Base-by-base conservation (phyloP, 2,329 filamentous ascomycete genomes). In the Aspergillus costaricaensis region DNA sequence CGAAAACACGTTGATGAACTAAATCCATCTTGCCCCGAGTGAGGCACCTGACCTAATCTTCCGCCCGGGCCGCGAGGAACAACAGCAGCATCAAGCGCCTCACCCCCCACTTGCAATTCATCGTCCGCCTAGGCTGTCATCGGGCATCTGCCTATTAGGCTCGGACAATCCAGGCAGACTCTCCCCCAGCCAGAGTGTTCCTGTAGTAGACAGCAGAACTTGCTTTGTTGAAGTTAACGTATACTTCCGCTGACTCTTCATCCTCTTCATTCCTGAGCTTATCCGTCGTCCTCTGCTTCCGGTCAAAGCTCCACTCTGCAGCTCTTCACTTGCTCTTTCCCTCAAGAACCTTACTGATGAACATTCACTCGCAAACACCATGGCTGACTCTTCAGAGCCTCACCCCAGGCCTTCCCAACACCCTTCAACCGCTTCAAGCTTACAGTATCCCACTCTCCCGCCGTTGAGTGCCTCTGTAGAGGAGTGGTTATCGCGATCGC, bases 401-500 rank as follows among this genome's bases (percentile, higher is more conserved):
- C 60, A 63, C 54, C 60, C 66, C 62, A 72, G 71, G 65, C 70
- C 67, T 63, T 64, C 64, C 17, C 61, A 67, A 49, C 70, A 68
- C 60, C 58, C 68, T 61, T 68, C 70, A 54, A 60, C 63, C 57
- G 63, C 70, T 36, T 70, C 73, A 27, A 69, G 68, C 61, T 70
- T 79, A 17, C 76, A 70, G 62, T 79, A 77, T 63, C 77, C 77
- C n/a, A 79, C 76, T 39, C 68, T 77, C 59, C 74, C 76, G 59
- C 73, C 76, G 38, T 60, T 76, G 21, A 73, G 73, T 58, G 73
- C 67, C 44, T 77, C 77, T 49, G 74, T 78, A 27, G 72, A 77
- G 61, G 71, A 76, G 71, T 78, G 75, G 75, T 60, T 78, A 53
- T 79, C 75, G 47, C 75, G 71, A 49, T 79, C 77, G 55, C 72